Evolutionary conservation across 164 flowering plant species (phyloP).

Genomic region (Protea cynaroides): DNA sequence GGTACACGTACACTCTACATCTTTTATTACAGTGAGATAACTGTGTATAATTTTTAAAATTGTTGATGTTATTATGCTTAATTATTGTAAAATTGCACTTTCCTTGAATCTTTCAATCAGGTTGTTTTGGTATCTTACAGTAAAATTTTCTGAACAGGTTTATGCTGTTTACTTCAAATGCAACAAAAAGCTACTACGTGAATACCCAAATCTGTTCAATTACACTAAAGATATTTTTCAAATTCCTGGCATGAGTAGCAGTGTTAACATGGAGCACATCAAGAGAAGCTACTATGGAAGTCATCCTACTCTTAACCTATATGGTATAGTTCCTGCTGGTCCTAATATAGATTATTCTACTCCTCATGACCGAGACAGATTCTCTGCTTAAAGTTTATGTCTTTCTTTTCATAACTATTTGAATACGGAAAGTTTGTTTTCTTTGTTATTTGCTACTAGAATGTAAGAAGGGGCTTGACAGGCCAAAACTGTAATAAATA

Average conservation of each 20-base stretch:
- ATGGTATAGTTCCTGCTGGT: conserved; percentile 71
- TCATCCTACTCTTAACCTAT: conserved; percentile 83
- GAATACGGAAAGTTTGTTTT: too few species aligned
- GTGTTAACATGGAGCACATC: conserved; percentile 87
- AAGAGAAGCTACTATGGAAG: conserved; percentile 90
- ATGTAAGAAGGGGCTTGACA: background rate
- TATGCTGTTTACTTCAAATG: conserved; percentile 97
- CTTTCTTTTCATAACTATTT: too few species aligned
- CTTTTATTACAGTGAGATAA: background rate
- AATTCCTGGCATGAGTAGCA: conserved; percentile 68
- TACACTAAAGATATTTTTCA: conserved; percentile 86
- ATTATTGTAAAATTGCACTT: background rate
- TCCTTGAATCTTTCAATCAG: too few species aligned
- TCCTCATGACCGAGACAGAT: conserved; percentile 71
- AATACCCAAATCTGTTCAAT: conserved; percentile 83
- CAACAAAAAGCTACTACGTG: conserved; percentile 77
- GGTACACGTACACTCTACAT: background rate
- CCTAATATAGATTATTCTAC: conserved; percentile 58
- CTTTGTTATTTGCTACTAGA: too few species aligned
- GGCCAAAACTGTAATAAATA: background rate
- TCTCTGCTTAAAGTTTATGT: conserved; percentile 16
- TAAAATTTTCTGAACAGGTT: conserved; percentile 40
- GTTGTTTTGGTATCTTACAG: background rate
- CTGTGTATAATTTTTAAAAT: background rate
- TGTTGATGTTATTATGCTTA: too few species aligned